Conservation (phyloP, 768 basidiomycete species). For the Leccinellum luteum region DNA sequence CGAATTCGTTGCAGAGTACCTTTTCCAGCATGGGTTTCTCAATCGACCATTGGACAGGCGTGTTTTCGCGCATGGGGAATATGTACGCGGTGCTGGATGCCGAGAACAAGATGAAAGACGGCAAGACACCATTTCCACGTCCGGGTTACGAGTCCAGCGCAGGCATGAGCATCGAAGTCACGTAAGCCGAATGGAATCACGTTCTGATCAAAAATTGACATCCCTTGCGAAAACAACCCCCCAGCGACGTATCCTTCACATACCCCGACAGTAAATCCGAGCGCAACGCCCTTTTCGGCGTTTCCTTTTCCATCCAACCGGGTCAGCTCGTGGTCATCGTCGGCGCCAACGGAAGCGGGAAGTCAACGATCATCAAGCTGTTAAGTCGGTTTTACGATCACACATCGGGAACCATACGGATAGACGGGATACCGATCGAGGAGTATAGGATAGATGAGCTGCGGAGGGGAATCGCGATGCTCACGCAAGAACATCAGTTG, state of each 20-base stretch:
- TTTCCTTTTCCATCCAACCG: slow-evolving; percentile 29
- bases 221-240: background rate
- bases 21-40: slow-evolving; percentile 14
- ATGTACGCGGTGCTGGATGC: slow-evolving; percentile 23
- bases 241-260: slow-evolving; percentile 50
- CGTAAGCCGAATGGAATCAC: slow-evolving; percentile 5
- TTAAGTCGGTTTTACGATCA: slow-evolving; percentile 36
- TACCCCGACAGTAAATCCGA: slow-evolving; percentile 43
- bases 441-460: slow-evolving; percentile 33
- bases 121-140: slow-evolving; percentile 23
- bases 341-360: slow-evolving; percentile 35
- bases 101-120: slow-evolving; percentile 27
- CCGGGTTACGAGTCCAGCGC: slow-evolving; percentile 7
- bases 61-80: slow-evolving; percentile 19
- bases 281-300: slow-evolving; percentile 21
- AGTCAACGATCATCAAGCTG: slow-evolving; percentile 40
- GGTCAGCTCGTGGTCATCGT: slow-evolving; percentile 36
- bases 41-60: slow-evolving; percentile 6
- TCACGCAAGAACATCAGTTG: slow-evolving; percentile 40
- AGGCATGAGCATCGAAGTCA: slow-evolving; percentile 21
- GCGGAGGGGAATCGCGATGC: slow-evolving; percentile 39
- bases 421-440: slow-evolving; percentile 37
- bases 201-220: background rate
- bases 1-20: slow-evolving; percentile 21
- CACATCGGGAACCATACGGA: slow-evolving; percentile 35